phyloP scores from a whole-genome alignment of 352 stramenopile genomes.

The Aphanomyces cochlioides region DNA sequence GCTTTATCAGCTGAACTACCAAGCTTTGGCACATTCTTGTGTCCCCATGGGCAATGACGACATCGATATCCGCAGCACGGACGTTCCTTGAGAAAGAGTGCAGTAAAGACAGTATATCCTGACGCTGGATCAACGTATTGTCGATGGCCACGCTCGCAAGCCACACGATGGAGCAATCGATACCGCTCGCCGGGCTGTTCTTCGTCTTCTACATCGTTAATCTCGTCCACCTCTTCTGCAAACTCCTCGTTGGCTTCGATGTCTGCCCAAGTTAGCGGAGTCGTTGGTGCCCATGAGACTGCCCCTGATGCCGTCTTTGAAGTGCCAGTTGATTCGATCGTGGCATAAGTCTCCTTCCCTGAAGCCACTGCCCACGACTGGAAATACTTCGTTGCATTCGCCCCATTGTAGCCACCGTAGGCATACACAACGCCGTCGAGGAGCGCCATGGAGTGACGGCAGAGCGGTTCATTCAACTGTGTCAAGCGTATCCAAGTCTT shows the following conservation, averaged over 20 bases:
- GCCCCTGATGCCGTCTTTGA: not conserved
- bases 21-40: slow-evolving; percentile 24
- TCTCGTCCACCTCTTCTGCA: slow-evolving; percentile 19
- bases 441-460: slow-evolving; percentile 17
- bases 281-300: slow-evolving; percentile 13
- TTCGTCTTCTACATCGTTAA: slow-evolving; percentile 27
- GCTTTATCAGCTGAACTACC: not conserved
- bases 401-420: slow-evolving; percentile 18
- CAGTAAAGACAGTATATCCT: slow-evolving; percentile 25
- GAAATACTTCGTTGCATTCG: not conserved
- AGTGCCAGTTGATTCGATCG: no score
- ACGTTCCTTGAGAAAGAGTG: slow-evolving; percentile 20
- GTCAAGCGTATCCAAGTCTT: not conserved
- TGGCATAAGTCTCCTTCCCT: not conserved
- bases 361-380: not conserved
- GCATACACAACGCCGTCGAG: not conserved
- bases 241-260: not conserved
- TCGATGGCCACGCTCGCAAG: slow-evolving; percentile 23
- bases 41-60: slow-evolving; percentile 27
- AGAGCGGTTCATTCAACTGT: not conserved
- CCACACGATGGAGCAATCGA: slow-evolving; percentile 23
- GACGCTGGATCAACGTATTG: slow-evolving; percentile 28
- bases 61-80: slow-evolving; percentile 27
- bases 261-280: slow-evolving; percentile 13
- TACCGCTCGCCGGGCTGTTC: slow-evolving; percentile 24